A percentile compares a stretch with the other conserved stretches of the same genome.
Conservation (phyloP, 371 early-diverging fungal genomes). For the Mucor velutinosus region DNA sequence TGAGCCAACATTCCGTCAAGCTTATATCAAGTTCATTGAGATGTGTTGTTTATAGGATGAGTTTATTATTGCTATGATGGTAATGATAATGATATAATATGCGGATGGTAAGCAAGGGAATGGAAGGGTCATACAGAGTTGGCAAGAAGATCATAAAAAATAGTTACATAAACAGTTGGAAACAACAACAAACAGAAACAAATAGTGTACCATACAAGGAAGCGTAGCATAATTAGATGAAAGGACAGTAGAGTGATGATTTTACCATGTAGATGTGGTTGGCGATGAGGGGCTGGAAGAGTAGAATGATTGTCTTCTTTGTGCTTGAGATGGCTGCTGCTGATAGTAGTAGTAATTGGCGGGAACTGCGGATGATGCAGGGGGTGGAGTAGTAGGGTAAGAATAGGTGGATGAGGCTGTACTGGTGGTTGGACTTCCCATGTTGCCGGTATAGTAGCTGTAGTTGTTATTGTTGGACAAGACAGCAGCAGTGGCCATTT, state of each 20-base stretch:
- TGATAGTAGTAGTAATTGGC: neutral
- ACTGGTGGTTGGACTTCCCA: conserved; percentile 1
- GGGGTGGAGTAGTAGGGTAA: neutral
- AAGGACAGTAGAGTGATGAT: neutral
- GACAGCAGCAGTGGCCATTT: conserved; percentile 3
- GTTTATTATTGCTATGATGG: neutral
- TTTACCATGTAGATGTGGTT: neutral
- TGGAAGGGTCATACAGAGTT: neutral
- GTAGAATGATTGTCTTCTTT: neutral
- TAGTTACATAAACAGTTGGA: neutral
- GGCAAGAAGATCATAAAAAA: neutral
- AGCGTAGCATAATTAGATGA: neutral
- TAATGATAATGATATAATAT: neutral
- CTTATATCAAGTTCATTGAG: neutral
- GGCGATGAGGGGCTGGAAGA: neutral
- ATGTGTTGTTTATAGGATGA: neutral
- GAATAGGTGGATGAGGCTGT: neutral
- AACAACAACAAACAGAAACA: neutral
- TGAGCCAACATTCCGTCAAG: neutral
- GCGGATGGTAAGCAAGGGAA: neutral
- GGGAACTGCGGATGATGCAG: neutral
- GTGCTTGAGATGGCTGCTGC: neutral
- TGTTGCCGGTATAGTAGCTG: neutral
- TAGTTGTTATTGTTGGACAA: neutral
- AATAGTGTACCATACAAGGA: neutral